Base-by-base conservation (phyloP, 176 grass and related monocot species). In the Bolboschoenus planiculmis region DNA sequence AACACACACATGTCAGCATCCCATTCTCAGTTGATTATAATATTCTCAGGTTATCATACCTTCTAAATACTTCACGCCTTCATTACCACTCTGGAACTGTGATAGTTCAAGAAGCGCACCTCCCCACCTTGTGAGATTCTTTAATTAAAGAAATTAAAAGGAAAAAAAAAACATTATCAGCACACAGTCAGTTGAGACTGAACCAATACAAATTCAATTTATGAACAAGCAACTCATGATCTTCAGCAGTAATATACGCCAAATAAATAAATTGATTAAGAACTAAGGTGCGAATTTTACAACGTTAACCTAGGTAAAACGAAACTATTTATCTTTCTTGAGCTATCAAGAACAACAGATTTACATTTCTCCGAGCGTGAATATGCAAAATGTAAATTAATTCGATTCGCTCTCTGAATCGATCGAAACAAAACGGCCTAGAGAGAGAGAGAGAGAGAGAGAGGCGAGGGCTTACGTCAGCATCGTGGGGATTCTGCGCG, bases 91-190 rank as follows among this genome's bases (percentile, higher is more conserved):
- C 65, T 86, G 87, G 72, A 85, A 89, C 56, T 78, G 71, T 2
- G 84, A 78, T 39, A 89, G 67, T 75, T 85, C 79, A 35, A 89
- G 87, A 78, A 89, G 87, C 31, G 87, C 83, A 11, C 79, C 79
- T 85, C 87, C 87, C 87, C 84, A 89, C 53, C 79, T 85, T 34
- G 87, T 89, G 20, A 89, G 83, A 85, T 89, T 89, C 87, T 89
- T 65, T 29, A 82, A 44, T 34, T 56, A 7, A 13, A 85, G 10
- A 65, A 63, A 55, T 61, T 14, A 20, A 79, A 3, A 81, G n/a
- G n/a, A 20, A 33, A 6, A 51, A 20, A 63, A 82, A 55, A 42
- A 18, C 7, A 50, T 11, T 18, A 81, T 55, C 31, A 35, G 11
- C 29, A 43, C 6, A 62, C 3, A 72, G 10, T 31, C 9, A 30